phyloP scores from a whole-genome alignment of 331 rosid species.

The Pyracantha coccinea region DNA sequence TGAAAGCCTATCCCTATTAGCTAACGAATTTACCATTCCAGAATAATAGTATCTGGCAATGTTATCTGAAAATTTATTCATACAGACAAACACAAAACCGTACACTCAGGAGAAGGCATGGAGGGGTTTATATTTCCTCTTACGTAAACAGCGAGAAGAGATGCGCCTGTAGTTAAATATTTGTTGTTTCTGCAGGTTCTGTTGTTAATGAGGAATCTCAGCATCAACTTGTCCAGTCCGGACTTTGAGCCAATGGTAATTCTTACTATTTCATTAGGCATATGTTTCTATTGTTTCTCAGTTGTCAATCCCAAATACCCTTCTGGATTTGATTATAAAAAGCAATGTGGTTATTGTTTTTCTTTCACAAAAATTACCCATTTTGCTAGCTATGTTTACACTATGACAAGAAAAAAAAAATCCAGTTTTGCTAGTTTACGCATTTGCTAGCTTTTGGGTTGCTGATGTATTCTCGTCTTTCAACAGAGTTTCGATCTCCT shows the following conservation, averaged over 20 bases:
- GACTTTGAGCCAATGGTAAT: constrained; percentile 82
- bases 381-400: background rate
- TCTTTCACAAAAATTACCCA: background rate
- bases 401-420: background rate
- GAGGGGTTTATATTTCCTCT: too few relatives aligned
- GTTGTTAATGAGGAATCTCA: constrained; percentile 88
- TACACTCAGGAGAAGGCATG: too few relatives aligned
- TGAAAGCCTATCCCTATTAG: background rate
- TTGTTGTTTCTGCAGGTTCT: constrained; percentile 62
- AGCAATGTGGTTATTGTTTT: background rate
- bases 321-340: background rate
- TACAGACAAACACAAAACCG: too few relatives aligned
- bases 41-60: background rate
- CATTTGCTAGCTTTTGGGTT: background rate
- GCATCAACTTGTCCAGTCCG: constrained; percentile 75
- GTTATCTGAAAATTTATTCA: too few relatives aligned
- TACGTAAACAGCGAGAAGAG: background rate
- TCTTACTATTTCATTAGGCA: constrained; percentile 4
- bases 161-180: background rate
- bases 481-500: background rate
- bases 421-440: background rate
- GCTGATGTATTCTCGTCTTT: background rate
- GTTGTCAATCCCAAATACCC: background rate
- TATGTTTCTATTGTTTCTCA: background rate
- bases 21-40: background rate